Evolutionary conservation across 2,329 filamentous ascomycete genomes (phyloP).

Genomic region (Aspergillus novofumigatus): DNA sequence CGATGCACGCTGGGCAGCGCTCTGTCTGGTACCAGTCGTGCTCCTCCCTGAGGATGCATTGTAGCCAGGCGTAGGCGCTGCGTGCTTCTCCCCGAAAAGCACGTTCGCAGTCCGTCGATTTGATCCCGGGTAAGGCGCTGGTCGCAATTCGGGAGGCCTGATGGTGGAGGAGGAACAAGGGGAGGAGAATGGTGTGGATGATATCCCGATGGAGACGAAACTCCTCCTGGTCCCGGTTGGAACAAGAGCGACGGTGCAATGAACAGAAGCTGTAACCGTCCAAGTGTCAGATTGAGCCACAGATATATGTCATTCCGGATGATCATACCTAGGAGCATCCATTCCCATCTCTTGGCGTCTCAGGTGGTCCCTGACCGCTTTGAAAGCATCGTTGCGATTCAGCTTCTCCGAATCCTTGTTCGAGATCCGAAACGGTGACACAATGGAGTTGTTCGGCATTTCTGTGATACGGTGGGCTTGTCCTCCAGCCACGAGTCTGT

Average conservation of each 20-base stretch:
- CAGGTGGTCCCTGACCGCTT: conserved; percentile 30
- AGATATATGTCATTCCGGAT: not conserved
- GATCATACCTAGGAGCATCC: conserved; percentile 27
- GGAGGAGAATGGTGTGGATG: conserved; percentile 55
- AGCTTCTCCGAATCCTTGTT: conserved; percentile 26
- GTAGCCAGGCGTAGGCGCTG: conserved; percentile 55
- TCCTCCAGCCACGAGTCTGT: not conserved
- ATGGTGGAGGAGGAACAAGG: conserved; percentile 54
- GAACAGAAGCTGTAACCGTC: conserved; percentile 31
- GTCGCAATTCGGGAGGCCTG: conserved; percentile 52
- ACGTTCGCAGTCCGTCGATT: conserved; percentile 52
- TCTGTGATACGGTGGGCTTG: conserved; percentile 1
- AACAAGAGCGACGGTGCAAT: conserved; percentile 30
- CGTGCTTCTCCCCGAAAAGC: conserved; percentile 55
- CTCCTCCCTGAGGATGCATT: conserved; percentile 55
- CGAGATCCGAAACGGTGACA: conserved; percentile 32
- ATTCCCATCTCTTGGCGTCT: conserved; percentile 33
- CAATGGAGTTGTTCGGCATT: conserved; percentile 14
- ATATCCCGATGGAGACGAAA: conserved; percentile 55
- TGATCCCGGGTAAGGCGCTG: conserved; percentile 45
- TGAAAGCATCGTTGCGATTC: conserved; percentile 34
- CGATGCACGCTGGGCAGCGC: conserved; percentile 50
- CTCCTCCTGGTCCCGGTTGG: conserved; percentile 26
- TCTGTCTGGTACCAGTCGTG: conserved; percentile 55
- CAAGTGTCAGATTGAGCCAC: not conserved